These are phyloP conservation scores for Anthoceros angustus DNA, from an alignment of 225 moss, liverwort and hornwort species.

Conservation along the genomic window DNA sequence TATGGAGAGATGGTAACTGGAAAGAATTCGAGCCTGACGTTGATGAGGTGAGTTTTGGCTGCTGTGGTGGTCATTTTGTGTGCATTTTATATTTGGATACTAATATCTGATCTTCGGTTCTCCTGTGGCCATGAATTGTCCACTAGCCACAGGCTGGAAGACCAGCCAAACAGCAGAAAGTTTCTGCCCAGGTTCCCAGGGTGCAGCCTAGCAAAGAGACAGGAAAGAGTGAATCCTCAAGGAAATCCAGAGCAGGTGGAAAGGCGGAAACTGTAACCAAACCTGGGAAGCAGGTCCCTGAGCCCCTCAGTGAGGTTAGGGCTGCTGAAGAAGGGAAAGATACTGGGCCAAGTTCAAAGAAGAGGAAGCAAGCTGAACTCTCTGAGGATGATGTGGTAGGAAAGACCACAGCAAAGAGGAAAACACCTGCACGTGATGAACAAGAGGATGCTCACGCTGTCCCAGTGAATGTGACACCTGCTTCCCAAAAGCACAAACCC, in stretches of 20 bases:
- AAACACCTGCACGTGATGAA: neutral
- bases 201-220: neutral
- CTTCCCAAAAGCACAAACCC: too few relatives aligned
- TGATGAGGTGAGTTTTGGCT: conserved; percentile 21
- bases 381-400: neutral
- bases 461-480: too few relatives aligned
- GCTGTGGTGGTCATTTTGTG: neutral
- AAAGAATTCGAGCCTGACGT: conserved; percentile 24
- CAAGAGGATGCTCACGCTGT: too few relatives aligned
- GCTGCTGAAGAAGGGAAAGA: neutral
- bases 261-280: neutral
- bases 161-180: conserved; percentile 30
- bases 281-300: neutral
- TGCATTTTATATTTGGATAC: neutral
- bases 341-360: neutral
- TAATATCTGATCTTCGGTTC: neutral
- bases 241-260: conserved; percentile 11
- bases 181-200: neutral
- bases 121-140: neutral
- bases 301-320: neutral
- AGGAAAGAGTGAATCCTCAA: neutral
- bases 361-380: neutral
- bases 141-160: conserved; percentile 20
- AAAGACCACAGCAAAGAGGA: neutral
- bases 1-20: conserved; percentile 80